phyloP scores from a whole-genome alignment of 768 basidiomycete species.

The Mycena sanguinolenta region DNA sequence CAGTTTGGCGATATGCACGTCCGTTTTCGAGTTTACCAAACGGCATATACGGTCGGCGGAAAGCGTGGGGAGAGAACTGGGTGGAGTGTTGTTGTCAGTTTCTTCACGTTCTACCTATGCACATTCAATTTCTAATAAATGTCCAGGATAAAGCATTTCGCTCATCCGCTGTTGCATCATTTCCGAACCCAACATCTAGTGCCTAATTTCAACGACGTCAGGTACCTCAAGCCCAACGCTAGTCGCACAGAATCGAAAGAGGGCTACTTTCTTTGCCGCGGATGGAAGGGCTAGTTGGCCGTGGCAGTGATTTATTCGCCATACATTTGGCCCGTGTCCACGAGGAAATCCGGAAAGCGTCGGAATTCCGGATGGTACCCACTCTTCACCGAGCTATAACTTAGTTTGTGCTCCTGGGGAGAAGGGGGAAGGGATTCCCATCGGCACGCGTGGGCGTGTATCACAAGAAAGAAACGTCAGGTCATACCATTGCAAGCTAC shows the following conservation, averaged over 20 bases:
- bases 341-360: no score
- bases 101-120: conserved; percentile 4
- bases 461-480: no score
- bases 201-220: conserved; percentile 75
- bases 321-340: background rate
- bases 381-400: no score
- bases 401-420: no score
- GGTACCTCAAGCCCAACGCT: conserved; percentile 83
- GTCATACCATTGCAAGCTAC: no score
- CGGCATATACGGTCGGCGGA: conserved; percentile 64
- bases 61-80: conserved; percentile 55
- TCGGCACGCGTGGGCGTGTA: no score
- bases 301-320: background rate
- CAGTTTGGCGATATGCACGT: conserved; percentile 80
- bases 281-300: conserved; percentile 60
- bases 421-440: no score
- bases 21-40: conserved; percentile 78
- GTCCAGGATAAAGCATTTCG: conserved; percentile 86
- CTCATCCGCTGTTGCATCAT: conserved; percentile 75
- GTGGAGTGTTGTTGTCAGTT: conserved; percentile 72
- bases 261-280: conserved; percentile 88
- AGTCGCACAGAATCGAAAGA: conserved; percentile 86
- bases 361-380: no score
- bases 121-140: background rate
- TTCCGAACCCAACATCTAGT: conserved; percentile 73